Percentiles rank a stretch among this genome's conserved stretches.
Conservation (phyloP, 2,329 filamentous ascomycete genomes). For the Zarea fungicola region DNA sequence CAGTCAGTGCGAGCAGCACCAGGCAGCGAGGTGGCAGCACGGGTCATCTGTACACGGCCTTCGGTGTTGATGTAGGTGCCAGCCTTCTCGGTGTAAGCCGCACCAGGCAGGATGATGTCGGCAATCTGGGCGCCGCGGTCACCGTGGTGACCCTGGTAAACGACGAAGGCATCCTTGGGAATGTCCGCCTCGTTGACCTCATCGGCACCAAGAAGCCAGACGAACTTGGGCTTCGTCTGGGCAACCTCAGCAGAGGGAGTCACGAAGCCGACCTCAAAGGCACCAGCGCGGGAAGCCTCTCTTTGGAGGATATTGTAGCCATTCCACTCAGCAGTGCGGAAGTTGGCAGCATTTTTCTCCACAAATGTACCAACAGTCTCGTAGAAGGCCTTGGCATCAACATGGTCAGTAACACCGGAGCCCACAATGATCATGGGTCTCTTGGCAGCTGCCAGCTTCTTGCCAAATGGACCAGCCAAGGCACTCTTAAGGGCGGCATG, state of each 20-base stretch:
- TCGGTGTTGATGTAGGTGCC: slow-evolving; percentile 98
- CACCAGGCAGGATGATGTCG: slow-evolving; percentile 87
- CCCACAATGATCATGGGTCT: slow-evolving; percentile 95
- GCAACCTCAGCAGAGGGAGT: slow-evolving; percentile 77
- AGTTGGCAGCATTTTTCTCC: slow-evolving; percentile 86
- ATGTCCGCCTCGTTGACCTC: slow-evolving; percentile 82
- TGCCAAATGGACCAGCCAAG: slow-evolving; percentile 81
- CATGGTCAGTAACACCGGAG: slow-evolving; percentile 84
- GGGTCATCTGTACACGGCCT: slow-evolving; percentile 89
- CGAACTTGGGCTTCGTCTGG: slow-evolving; percentile 82
- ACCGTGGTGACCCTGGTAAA: slow-evolving; percentile 98
- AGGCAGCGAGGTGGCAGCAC: slow-evolving; percentile 80
- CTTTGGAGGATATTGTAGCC: slow-evolving; percentile 96
- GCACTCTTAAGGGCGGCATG: slow-evolving; percentile 77
- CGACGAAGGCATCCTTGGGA: slow-evolving; percentile 90
- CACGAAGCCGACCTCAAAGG: slow-evolving; percentile 93
- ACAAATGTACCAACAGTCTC: slow-evolving; percentile 87
- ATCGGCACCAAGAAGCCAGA: slow-evolving; percentile 95
- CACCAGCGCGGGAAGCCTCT: slow-evolving; percentile 84
- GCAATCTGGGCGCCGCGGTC: slow-evolving; percentile 89
- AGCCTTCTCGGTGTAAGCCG: slow-evolving; percentile 94
- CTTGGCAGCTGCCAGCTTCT: slow-evolving; percentile 84
- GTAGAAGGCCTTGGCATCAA: slow-evolving; percentile 87
- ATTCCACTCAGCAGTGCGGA: slow-evolving; percentile 88
- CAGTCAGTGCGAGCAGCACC: slow-evolving; percentile 92